Evolutionary conservation across 2,329 filamentous ascomycete genomes (phyloP), one percentile per base, ranked within the genome.

Genomic region (Xylariaceae sp.): DNA sequence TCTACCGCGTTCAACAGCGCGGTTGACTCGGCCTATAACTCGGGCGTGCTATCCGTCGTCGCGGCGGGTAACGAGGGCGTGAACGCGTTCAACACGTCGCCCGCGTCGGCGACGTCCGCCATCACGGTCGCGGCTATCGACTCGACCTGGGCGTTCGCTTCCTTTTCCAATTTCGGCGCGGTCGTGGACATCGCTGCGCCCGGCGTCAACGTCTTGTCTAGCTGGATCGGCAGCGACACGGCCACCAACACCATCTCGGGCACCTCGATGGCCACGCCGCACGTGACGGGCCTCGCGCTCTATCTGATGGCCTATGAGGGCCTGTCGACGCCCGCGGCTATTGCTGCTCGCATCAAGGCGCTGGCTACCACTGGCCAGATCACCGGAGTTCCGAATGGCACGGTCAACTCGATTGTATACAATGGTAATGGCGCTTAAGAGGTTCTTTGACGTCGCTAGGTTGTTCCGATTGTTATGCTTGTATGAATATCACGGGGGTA

Each of bases 211-310:
- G 66, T 78, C 30, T 57, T 75, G 1, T 76, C 72, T 2, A 65
- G 76, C 0, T 76, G 73, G 69, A 73, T 71, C 35, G 70, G 72
- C 43, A 63, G 63, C 51, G 71, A 70, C 60, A 62, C 40, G 9
- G 65, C 78, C 29, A 76, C 66, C 3, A 68, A 69, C 43, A 73
- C 64, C 19, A 73, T 83, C 63, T 77, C 73, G 11, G 84, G 83
- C 42, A 86, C 84, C 4, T 82, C 77, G 35, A 85, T 85, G 82
- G 79, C 83, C 1, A 72, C 75, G 4, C 83, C 83, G 0, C 82
- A 85, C 63, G 74, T 86, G 47, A 75, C 79, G 29, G 84, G 84
- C n/a, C 66, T 87, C 9, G 78, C 77, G 3, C 73, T 80, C 9
- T 86, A 85, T 67, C 67, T 86, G 27, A 67, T 77, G 57, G 71